Conservation (phyloP, 2,329 filamentous ascomycete species). For the Fusarium praegraminearum region DNA sequence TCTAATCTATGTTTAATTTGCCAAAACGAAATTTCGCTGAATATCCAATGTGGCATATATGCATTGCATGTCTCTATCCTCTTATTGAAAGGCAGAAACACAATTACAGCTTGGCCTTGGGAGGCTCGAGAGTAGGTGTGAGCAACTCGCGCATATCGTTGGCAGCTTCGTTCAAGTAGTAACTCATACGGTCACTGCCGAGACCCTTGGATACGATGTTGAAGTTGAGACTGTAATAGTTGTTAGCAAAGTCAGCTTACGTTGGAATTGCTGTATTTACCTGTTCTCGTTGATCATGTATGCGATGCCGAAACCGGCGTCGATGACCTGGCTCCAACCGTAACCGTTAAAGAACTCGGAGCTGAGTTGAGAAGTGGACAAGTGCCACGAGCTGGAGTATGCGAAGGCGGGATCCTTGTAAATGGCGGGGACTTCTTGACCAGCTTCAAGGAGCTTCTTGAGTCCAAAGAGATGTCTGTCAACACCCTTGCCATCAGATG, state of each 20-base stretch:
- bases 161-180: slow-evolving; percentile 94
- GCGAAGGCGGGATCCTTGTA: slow-evolving; percentile 87
- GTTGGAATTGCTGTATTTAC: slow-evolving; percentile 58
- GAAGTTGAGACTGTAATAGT: slow-evolving; percentile 83
- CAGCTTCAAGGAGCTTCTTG: slow-evolving; percentile 86
- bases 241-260: slow-evolving; percentile 19
- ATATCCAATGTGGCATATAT: slow-evolving; percentile 13
- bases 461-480: slow-evolving; percentile 97
- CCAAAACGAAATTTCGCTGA: slow-evolving; percentile 3
- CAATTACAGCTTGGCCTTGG: slow-evolving; percentile 87
- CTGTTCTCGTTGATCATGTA: slow-evolving; percentile 99
- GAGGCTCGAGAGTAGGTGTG: slow-evolving; percentile 79
- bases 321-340: slow-evolving; percentile 97
- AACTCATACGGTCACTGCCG: slow-evolving; percentile 92
- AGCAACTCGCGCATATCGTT: slow-evolving; percentile 89
- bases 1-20: slow-evolving; percentile 9
- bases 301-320: slow-evolving; percentile 95
- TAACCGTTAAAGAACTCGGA: slow-evolving; percentile 99
- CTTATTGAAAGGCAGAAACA: neutral
- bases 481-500: slow-evolving; percentile 91
- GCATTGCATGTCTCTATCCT: neutral
- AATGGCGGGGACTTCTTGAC: slow-evolving; percentile 83
- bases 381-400: slow-evolving; percentile 90
- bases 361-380: slow-evolving; percentile 89
- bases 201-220: slow-evolving; percentile 96